Evolutionary conservation across 2,329 filamentous ascomycete species (phyloP).

Genomic region (Aspergillus sp.): DNA sequence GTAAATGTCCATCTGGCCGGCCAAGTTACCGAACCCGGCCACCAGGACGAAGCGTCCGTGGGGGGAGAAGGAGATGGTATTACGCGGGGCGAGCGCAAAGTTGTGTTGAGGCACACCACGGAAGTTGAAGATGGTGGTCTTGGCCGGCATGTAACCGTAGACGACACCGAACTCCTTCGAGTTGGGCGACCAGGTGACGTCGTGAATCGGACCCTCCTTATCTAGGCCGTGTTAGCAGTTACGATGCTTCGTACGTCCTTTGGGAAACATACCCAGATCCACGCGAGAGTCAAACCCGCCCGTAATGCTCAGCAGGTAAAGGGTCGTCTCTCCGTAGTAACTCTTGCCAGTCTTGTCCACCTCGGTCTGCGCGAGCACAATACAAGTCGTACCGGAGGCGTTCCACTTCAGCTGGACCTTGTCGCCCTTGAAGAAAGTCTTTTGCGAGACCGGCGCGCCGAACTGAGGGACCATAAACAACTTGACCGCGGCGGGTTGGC

Average conservation of each 20-base stretch:
- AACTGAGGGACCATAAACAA: conserved; percentile 93
- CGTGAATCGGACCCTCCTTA: conserved; percentile 96
- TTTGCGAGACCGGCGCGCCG: conserved; percentile 79
- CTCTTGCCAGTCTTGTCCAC: conserved; percentile 98
- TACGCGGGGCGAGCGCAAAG: conserved; percentile 84
- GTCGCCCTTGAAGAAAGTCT: conserved; percentile 99
- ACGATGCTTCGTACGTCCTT: too few relatives aligned
- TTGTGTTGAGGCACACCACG: conserved; percentile 78
- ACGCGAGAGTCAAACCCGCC: conserved; percentile 91
- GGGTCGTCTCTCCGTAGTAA: conserved; percentile 97
- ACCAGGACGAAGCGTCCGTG: conserved; percentile 90
- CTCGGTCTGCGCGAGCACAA: conserved; percentile 95
- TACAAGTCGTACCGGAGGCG: conserved; percentile 80
- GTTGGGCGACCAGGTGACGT: conserved; percentile 97
- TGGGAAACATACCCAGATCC: conserved; percentile 60
- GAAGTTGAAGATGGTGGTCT: conserved; percentile 96
- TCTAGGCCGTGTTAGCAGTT: conserved; percentile 50
- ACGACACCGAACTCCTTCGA: conserved; percentile 97
- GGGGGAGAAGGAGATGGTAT: conserved; percentile 93
- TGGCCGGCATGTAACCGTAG: conserved; percentile 98
- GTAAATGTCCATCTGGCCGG: conserved; percentile 96
- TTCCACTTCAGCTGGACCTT: conserved; percentile 99
- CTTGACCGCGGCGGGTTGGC: conserved; percentile 89
- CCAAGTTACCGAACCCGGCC: conserved; percentile 94
- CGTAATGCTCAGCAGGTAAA: conserved; percentile 90